A percentile compares a stretch with the other conserved stretches of the same genome.
phyloP scores from a whole-genome alignment of 345 rosid species.

The Rubroshorea leprosula region DNA sequence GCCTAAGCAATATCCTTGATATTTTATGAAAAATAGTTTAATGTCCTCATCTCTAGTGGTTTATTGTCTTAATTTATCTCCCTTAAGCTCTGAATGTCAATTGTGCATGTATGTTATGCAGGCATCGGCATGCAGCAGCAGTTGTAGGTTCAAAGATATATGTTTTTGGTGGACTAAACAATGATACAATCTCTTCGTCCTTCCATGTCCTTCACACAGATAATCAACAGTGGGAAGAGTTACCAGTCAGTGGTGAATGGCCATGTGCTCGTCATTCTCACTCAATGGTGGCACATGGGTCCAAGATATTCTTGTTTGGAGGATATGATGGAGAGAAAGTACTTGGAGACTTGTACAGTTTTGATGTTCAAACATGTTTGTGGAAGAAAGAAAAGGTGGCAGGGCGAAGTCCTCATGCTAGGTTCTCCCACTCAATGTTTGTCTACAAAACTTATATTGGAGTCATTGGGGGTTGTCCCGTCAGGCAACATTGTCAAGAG shows the following conservation, averaged over 20 bases:
- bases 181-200: slow-evolving; percentile 48
- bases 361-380: slow-evolving; percentile 43
- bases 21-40: slow-evolving; percentile 5
- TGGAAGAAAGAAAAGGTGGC: slow-evolving; percentile 69
- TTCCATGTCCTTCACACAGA: slow-evolving; percentile 48
- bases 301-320: slow-evolving; percentile 68
- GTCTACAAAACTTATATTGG: slow-evolving; percentile 59
- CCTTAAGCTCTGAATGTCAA: not conserved
- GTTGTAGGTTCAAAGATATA: slow-evolving; percentile 62
- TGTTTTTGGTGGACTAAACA: slow-evolving; percentile 74
- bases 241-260: slow-evolving; percentile 42
- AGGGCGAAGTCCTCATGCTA: slow-evolving; percentile 70
- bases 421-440: slow-evolving; percentile 92
- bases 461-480: slow-evolving; percentile 91
- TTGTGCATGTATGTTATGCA: slow-evolving; percentile 25
- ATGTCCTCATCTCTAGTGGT: not conserved
- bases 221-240: slow-evolving; percentile 58
- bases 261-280: slow-evolving; percentile 91
- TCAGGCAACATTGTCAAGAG: slow-evolving; percentile 60
- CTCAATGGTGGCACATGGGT: slow-evolving; percentile 63
- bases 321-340: slow-evolving; percentile 70
- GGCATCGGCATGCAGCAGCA: slow-evolving; percentile 92
- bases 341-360: slow-evolving; percentile 73
- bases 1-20: slow-evolving; percentile 1
- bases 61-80: not conserved